Evolutionary conservation across 495 filamentous ascomycete genomes (phyloP).

Genomic region (Penicillium crystallinum): DNA sequence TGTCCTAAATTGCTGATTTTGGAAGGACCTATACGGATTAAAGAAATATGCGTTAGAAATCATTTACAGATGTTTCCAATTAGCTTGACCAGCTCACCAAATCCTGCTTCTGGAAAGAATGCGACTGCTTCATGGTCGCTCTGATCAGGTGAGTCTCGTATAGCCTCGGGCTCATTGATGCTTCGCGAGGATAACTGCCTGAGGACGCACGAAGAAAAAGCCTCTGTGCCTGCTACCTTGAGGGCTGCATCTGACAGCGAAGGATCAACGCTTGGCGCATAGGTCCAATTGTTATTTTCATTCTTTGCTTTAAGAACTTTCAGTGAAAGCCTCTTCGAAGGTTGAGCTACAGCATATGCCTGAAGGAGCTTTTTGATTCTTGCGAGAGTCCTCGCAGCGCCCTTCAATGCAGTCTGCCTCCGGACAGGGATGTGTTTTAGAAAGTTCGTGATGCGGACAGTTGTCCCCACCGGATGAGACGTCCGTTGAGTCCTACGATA

Average conservation of each 20-base stretch:
- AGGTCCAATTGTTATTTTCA: slow-evolving; percentile 63
- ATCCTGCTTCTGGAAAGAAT: slow-evolving; percentile 52
- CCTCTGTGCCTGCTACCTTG: slow-evolving; percentile 64
- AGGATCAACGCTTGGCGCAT: slow-evolving; percentile 55
- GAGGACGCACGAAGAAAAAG: slow-evolving; percentile 50
- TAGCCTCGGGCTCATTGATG: neutral
- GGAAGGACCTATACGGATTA: slow-evolving; percentile 44
- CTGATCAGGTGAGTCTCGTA: slow-evolving; percentile 5
- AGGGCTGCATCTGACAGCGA: slow-evolving; percentile 60
- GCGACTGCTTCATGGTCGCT: slow-evolving; percentile 46
- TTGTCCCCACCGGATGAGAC: slow-evolving; percentile 74
- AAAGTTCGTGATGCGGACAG: slow-evolving; percentile 61
- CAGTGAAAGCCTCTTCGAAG: slow-evolving; percentile 57
- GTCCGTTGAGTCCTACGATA: slow-evolving; percentile 34
- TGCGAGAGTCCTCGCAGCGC: slow-evolving; percentile 53
- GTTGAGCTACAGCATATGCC: slow-evolving; percentile 70
- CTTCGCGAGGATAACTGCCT: slow-evolving; percentile 23
- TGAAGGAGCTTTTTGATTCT: slow-evolving; percentile 66
- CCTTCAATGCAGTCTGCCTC: slow-evolving; percentile 58
- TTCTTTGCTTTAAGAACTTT: slow-evolving; percentile 60
- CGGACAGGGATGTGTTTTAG: slow-evolving; percentile 72
- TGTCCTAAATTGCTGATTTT: slow-evolving; percentile 55
- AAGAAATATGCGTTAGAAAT: slow-evolving; percentile 7
- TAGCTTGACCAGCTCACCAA: slow-evolving; percentile 25
- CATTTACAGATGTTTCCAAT: neutral